Base-by-base conservation (phyloP, 139 green algal species). In the Haematococcus lacustris region DNA sequence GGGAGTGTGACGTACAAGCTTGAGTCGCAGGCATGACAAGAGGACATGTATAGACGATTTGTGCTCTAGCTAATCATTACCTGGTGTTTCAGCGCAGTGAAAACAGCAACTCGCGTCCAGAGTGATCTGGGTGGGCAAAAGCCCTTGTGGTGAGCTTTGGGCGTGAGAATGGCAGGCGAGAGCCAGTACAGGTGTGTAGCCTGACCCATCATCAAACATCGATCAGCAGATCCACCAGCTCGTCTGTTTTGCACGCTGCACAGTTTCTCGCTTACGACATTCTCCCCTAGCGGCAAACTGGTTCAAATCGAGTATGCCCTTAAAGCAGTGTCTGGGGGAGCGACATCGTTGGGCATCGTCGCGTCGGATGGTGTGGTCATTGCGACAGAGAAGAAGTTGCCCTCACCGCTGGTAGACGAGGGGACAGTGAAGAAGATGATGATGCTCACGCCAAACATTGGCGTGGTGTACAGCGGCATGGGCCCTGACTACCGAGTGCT, bases 251-350 rank as follows among this genome's bases (percentile, higher is more conserved):
- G n/a, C n/a, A n/a, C n/a, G n/a, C n/a, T 17, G 30, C 96, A 96
- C 68, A 95, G 91, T 9, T 99, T 99, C 81, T 96, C 88, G 1
- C 85, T 99, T 3, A 99, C 96, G 3, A 99, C 96, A 0, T 99
- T 99, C 85, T 97, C 89, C 73, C 94, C 96, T 25, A 97, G 88
- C 57, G 96, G 96, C 51, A 98, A 99, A 87, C 89, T 99, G 1
- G 91, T 98, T 9, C 91, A 96, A 71, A 98, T 99, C 43, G 96
- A 99, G 80, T 97, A 99, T 80, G 96, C 96, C 2, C 86, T 99
- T 2, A 96, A 96, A 21, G 96, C 96, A 7, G 96, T 99, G 21
- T 77, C 82, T 59, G 84, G 86, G 7, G 96, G 96, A 28, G 91
- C 94, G 7, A 99, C 96, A 0, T 97, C 91, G 1, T 82, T 99